A percentile compares a stretch with the other conserved stretches of the same genome.
Conservation (phyloP, 257 asterid genomes). For the Nicotiana tomentosiformis region DNA sequence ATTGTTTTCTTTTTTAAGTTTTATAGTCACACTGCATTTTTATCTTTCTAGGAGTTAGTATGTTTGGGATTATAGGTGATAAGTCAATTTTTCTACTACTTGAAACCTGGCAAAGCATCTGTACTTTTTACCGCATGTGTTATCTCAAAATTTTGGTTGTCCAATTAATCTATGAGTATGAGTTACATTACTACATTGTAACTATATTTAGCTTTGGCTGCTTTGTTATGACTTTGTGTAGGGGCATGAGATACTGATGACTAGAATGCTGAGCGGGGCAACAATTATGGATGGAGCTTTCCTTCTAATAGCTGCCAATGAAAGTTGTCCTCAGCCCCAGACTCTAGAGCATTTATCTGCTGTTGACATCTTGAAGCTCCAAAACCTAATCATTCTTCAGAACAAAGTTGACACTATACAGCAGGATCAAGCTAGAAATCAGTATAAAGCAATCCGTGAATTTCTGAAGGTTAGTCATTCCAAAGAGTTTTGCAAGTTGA, state of each 20-base stretch:
- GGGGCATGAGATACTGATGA: conserved; percentile 98
- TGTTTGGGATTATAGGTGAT: neutral
- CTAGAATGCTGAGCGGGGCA: conserved; percentile 92
- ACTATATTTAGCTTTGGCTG: neutral
- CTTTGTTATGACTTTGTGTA: conserved; percentile 11
- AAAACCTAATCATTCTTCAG: conserved; percentile 82
- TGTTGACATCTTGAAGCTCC: conserved; percentile 88
- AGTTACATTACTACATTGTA: neutral
- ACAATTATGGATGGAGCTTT: conserved; percentile 94
- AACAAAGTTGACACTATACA: conserved; percentile 92
- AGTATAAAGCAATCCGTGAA: conserved; percentile 83
- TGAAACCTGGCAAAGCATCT: neutral
- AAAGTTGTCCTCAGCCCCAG: conserved; percentile 94
- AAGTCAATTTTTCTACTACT: neutral
- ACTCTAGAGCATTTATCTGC: conserved; percentile 91
- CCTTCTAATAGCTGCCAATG: conserved; percentile 88
- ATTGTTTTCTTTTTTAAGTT: neutral
- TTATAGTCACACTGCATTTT: neutral
- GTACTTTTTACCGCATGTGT: neutral
- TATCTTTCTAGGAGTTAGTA: neutral
- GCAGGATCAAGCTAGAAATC: conserved; percentile 88
- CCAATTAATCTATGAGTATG: neutral
- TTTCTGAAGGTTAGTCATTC: conserved; percentile 58
- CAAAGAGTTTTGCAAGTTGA: neutral
- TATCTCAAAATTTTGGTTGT: neutral